Base-by-base conservation (phyloP, 148 eudicot genomes). In the Spergularia bocconei region DNA sequence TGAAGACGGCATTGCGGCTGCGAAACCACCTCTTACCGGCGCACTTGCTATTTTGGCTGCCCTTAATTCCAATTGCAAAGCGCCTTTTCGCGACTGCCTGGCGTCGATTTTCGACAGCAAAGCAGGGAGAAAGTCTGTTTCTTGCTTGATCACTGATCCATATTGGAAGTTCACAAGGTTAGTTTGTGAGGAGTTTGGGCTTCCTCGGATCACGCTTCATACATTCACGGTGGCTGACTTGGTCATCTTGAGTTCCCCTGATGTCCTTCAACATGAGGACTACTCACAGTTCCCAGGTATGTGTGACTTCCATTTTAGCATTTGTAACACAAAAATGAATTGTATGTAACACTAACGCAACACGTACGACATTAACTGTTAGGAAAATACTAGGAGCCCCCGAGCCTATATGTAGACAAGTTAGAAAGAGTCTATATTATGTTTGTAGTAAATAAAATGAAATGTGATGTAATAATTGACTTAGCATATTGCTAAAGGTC, bases 121-220 rank as follows among this genome's bases (percentile, higher is more conserved):
- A 5, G 5, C 10, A 6, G 38, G 57, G 38, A 67, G 41, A 23
- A 52, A 60, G n/a, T 69, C 41, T 11, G 73, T 86, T 13, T 69
- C 77, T 53, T 86, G 89, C 70, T 48, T 84, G 66, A 75, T 86
- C 25, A 66, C 86, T 4, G 90, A 87, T 75, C 71, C 85, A 11
- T 21, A 58, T 39, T 80, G 79, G 87, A 16, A 38, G 53, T 83
- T 73, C 50, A 76, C 84, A 12, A 70, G 71, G 53, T 41, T 14
- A 0, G 82, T 84, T 17, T 79, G 81, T 59, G 75, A 84, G 15
- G 64, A 51, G 6, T 71, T 85, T 12, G 82, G 80, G 33, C 52
- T 85, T 51, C 88, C 88, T 11, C 80, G 80, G 79, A 76, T 87
- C 17, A 85, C 76, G 13, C 59, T 85, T 25, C 72, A 69, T n/a